These are phyloP conservation scores for Orychophragmus violaceus DNA, from an alignment of 345 rosid genomes.

Conservation along the genomic window DNA sequence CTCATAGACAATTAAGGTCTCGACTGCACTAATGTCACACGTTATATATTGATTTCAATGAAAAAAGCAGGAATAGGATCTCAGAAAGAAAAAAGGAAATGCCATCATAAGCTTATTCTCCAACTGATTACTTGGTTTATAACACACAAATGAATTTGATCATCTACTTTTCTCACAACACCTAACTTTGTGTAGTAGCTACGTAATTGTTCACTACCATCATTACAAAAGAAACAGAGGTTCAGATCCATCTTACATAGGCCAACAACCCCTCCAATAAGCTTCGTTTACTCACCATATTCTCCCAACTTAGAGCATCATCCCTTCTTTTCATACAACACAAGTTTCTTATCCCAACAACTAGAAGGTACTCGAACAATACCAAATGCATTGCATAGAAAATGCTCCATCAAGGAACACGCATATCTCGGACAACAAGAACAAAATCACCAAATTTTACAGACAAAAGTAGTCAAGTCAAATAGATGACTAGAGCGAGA, in stretches of 20 bases:
- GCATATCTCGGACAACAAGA: neutral
- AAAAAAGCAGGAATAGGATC: neutral
- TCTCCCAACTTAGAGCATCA: conserved; percentile 5
- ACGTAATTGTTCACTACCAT: neutral
- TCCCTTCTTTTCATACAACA: neutral
- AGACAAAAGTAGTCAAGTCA: neutral
- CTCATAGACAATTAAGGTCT: conserved; percentile 63
- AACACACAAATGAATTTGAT: too few species aligned
- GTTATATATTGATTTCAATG: too few species aligned
- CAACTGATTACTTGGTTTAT: conserved; percentile 1
- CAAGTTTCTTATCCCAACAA: neutral
- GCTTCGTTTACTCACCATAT: neutral
- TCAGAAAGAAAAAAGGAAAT: neutral
- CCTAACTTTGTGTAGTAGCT: neutral
- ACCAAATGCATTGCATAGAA: neutral
- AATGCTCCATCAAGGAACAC: neutral
- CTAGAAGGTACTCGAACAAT: neutral
- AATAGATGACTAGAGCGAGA: neutral
- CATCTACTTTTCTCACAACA: too few species aligned
- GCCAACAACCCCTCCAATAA: neutral
- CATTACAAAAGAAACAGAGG: neutral
- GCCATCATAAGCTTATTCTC: neutral
- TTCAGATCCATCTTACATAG: neutral
- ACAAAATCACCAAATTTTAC: neutral
- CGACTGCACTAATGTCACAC: conserved; percentile 29